Evolutionary conservation across 495 filamentous ascomycete species (phyloP), one percentile per base, ranked within the genome.

Genomic region (Aspergillus sclerotiicarbonarius): DNA sequence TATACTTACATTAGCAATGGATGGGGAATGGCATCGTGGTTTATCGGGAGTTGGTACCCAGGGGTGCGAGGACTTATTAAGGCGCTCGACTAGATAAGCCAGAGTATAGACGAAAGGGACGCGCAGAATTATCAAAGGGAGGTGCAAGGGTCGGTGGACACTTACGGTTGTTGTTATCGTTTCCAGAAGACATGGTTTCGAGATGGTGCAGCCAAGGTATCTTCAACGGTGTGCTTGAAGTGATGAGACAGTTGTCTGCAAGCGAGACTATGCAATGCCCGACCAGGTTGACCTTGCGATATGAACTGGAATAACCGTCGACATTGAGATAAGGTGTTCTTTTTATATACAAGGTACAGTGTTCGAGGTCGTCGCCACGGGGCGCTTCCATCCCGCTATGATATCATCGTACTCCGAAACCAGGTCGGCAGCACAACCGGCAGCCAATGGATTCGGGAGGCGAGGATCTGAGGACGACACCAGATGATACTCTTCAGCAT

Each of bases 81-180:
- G 5, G 37, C 37, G 37, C 37, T 13, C 37, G 37, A 41, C 37
- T 41, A 41, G 9, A 15, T 41, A n/a, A 41, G 37, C 37, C 37
- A 41, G 37, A 15, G 37, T 41, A 41, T 13, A 41, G 10, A 41
- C 33, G n/a, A n/a, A 15, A 12, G 37, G n/a, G 25, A 25, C 2
- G n/a, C 37, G 37, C 37, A 41, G 37, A 41, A 12, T 41, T 5
- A 41, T 41, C 37, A 41, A 41, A 12, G 7, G 37, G 3, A n/a
- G 37, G 37, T 41, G 37, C 37, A n/a, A 41, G 1, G 13, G 37
- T 41, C n/a, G 13, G 4, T 41, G 37, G 13, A 18, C 16, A 50
- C 47, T 29, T 50, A 50, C 47, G 25, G 47, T 50, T 50, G 47
- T 50, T 50, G 47, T 50, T 50, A 10, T 50, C 31, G 47, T 50